A percentile compares a stretch with the other conserved stretches of the same genome.
These are phyloP conservation scores for Amphibolis antarctica DNA, from an alignment of 106 monocot genomes.

Conservation along the genomic window DNA sequence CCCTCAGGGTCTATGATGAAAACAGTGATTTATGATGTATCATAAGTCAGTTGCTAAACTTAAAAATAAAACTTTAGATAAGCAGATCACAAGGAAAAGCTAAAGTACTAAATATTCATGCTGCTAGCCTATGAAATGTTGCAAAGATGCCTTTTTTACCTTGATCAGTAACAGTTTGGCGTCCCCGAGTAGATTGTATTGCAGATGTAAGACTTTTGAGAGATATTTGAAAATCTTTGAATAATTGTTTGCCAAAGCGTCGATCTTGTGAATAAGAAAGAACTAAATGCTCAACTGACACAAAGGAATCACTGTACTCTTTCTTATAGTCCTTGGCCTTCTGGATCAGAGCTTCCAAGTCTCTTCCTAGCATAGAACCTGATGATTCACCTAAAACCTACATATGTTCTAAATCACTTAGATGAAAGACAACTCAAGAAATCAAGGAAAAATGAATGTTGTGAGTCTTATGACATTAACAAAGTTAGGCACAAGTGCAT, in stretches of 20 bases:
- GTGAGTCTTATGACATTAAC: too few relatives aligned
- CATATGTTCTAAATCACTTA: neutral
- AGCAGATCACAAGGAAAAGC: neutral
- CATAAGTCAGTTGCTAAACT: neutral
- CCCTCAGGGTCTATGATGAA: conserved; percentile 80
- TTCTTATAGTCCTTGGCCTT: conserved; percentile 83
- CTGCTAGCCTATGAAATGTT: neutral
- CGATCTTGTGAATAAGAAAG: conserved; percentile 73
- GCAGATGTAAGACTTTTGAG: conserved; percentile 39
- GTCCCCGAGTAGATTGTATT: conserved; percentile 65
- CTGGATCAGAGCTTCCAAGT: conserved; percentile 83
- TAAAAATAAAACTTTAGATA: neutral
- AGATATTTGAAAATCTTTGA: conserved; percentile 83
- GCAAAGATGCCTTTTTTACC: conserved; percentile 23
- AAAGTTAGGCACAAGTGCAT: too few relatives aligned
- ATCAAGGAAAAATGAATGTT: neutral
- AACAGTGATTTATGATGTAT: neutral
- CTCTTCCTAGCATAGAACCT: conserved; percentile 85
- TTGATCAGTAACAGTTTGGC: conserved; percentile 91
- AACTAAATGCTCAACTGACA: conserved; percentile 91
- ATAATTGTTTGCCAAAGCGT: conserved; percentile 85
- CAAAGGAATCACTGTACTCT: conserved; percentile 86
- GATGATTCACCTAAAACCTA: conserved; percentile 88
- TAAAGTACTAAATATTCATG: neutral
- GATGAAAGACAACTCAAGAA: neutral